Conservation (phyloP, 106 monocot genomes). For the Acanthochlamys bracteata region DNA sequence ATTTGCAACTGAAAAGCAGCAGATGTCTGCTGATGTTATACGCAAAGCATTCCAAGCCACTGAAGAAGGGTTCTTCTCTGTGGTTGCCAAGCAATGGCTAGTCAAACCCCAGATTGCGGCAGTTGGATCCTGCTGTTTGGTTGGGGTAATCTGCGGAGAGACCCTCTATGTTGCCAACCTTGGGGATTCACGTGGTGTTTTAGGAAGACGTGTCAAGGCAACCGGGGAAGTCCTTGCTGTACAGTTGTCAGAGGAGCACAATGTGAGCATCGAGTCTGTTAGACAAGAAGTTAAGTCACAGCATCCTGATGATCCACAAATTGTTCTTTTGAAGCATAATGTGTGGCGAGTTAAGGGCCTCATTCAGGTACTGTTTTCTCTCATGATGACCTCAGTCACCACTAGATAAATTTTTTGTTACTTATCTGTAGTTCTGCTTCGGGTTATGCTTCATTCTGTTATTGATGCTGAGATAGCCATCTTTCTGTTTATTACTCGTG, state of each 20-base stretch:
- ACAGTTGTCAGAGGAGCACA: constrained; percentile 30
- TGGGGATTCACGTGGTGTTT: constrained; percentile 25
- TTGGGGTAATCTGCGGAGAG: constrained; percentile 20
- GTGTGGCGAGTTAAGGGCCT: constrained; percentile 36
- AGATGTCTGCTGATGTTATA: constrained; percentile 25
- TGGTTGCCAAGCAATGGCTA: constrained; percentile 21
- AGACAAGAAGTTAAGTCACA: constrained; percentile 19
- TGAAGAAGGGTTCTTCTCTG: constrained; percentile 24
- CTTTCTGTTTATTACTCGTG: no score
- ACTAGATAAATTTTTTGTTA: background rate
- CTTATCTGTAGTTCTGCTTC: no score
- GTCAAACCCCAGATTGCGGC: constrained; percentile 25
- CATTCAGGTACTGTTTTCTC: constrained; percentile 21
- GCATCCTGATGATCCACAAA: constrained; percentile 28
- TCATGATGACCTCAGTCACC: background rate
- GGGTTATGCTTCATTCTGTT: no score
- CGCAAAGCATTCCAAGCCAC: constrained; percentile 24
- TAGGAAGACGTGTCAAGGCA: constrained; percentile 21
- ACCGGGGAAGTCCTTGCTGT: constrained; percentile 16
- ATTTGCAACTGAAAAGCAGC: constrained; percentile 23
- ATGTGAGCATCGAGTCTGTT: constrained; percentile 22
- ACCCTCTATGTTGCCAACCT: constrained; percentile 25
- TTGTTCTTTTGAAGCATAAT: constrained; percentile 16
- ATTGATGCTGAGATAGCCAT: no score
- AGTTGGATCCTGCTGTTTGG: constrained; percentile 10